Evolutionary conservation across 2,329 filamentous ascomycete species (phyloP).

Genomic region (Colletotrichum aenigma): DNA sequence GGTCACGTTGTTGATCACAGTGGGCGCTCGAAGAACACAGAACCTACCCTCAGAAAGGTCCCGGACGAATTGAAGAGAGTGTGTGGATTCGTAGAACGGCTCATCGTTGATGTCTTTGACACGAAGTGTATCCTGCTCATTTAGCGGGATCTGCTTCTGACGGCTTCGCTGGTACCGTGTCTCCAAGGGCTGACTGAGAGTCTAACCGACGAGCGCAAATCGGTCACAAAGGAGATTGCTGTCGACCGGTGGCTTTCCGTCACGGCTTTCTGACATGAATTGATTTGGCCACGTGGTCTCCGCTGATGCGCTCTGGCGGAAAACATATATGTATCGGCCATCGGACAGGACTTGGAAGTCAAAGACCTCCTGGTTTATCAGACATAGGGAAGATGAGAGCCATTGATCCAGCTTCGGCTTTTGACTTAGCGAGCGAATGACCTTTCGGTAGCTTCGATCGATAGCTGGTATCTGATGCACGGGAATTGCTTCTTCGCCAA

Average conservation of each 20-base stretch:
- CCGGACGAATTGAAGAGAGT: background rate
- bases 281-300: background rate
- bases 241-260: background rate
- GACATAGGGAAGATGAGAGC: background rate
- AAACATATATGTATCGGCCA: background rate
- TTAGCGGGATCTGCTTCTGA: background rate
- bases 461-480: background rate
- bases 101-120: background rate
- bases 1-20: background rate
- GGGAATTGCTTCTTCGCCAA: background rate
- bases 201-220: background rate
- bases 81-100: background rate
- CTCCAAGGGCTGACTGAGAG: background rate
- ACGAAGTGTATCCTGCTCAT: background rate
- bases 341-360: background rate
- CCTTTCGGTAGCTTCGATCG: background rate
- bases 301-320: background rate
- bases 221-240: background rate
- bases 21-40: background rate
- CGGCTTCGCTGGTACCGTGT: background rate
- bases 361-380: background rate
- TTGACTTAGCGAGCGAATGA: background rate
- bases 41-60: background rate
- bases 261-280: background rate
- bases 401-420: background rate